These are phyloP conservation scores for Arthrinium puccinioides DNA, from an alignment of 2,329 filamentous ascomycete genomes.

Conservation along the genomic window DNA sequence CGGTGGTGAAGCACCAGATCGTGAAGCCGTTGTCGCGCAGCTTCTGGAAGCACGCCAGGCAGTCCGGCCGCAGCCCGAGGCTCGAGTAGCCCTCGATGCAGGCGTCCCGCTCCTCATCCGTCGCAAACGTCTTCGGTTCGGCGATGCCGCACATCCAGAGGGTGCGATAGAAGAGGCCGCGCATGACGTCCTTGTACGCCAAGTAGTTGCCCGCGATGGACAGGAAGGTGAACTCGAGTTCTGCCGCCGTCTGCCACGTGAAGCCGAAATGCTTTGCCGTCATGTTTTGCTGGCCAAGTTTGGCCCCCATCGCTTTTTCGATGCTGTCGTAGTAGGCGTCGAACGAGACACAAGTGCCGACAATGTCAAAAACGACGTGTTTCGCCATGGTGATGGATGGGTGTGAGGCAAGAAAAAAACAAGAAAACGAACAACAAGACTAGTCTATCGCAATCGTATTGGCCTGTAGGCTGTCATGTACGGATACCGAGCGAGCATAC, in stretches of 20 bases:
- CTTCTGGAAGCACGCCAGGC: slow-evolving; percentile 31
- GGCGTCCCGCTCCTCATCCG: slow-evolving; percentile 31
- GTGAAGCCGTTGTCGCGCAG: slow-evolving; percentile 39
- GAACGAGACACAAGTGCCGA: slow-evolving; percentile 43
- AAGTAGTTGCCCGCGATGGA: slow-evolving; percentile 34
- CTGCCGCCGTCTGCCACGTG: slow-evolving; percentile 37
- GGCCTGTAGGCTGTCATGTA: too few species aligned
- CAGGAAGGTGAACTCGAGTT: slow-evolving; percentile 43
- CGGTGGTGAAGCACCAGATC: slow-evolving; percentile 47
- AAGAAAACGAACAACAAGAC: too few species aligned
- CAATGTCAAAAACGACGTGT: slow-evolving; percentile 43
- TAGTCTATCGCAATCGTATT: too few species aligned
- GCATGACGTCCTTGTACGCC: slow-evolving; percentile 33
- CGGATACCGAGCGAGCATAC: too few species aligned
- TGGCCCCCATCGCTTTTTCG: slow-evolving; percentile 30
- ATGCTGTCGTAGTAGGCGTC: slow-evolving; percentile 34
- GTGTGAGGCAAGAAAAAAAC: too few species aligned
- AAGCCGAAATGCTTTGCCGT: slow-evolving; percentile 35
- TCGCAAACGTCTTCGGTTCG: slow-evolving; percentile 32
- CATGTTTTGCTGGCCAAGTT: slow-evolving; percentile 29
- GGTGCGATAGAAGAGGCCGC: slow-evolving; percentile 39
- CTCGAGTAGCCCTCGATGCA: slow-evolving; percentile 30
- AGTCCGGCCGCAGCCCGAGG: slow-evolving; percentile 29
- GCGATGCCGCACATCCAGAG: slow-evolving; percentile 34
- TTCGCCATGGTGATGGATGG: slow-evolving; percentile 21